A percentile compares a stretch with the other conserved stretches of the same genome.
Evolutionary conservation across 257 asterid species (phyloP).

Genomic region (Plantago ovata): DNA sequence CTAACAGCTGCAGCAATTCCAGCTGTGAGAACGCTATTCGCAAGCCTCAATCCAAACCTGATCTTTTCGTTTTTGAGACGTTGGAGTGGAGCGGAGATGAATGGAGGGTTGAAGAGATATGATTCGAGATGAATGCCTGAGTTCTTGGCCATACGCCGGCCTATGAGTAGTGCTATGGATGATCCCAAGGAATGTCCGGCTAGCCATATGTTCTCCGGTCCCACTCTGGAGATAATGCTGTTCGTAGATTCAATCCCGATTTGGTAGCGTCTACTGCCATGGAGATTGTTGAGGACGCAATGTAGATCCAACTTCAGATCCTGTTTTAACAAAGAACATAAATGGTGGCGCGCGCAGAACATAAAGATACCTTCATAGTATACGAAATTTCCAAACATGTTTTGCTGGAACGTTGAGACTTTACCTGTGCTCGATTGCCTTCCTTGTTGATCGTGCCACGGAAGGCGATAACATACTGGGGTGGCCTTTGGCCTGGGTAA

Average conservation of each 20-base stretch:
- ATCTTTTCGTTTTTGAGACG: constrained; percentile 39
- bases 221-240: constrained; percentile 18
- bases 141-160: constrained; percentile 43
- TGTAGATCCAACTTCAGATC: constrained; percentile 60
- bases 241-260: constrained; percentile 30
- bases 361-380: too few relatives aligned
- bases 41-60: constrained; percentile 48
- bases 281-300: constrained; percentile 39
- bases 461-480: constrained; percentile 53
- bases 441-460: constrained; percentile 56
- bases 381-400: too few relatives aligned
- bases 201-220: constrained; percentile 44
- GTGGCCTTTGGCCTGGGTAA: constrained; percentile 29
- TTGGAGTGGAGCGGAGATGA: constrained; percentile 57
- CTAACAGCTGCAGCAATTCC: constrained; percentile 53
- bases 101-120: constrained; percentile 75
- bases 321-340: not conserved
- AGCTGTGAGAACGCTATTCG: constrained; percentile 46
- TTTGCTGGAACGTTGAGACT: not conserved
- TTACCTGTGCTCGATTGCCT: constrained; percentile 31
- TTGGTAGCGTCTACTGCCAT: constrained; percentile 42
- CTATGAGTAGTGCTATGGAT: constrained; percentile 55
- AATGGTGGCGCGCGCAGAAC: too few relatives aligned
- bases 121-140: constrained; percentile 41
- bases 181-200: constrained; percentile 81